Evolutionary conservation across 495 filamentous ascomycete species (phyloP).

Genomic region (Penicillium riverlandense): DNA sequence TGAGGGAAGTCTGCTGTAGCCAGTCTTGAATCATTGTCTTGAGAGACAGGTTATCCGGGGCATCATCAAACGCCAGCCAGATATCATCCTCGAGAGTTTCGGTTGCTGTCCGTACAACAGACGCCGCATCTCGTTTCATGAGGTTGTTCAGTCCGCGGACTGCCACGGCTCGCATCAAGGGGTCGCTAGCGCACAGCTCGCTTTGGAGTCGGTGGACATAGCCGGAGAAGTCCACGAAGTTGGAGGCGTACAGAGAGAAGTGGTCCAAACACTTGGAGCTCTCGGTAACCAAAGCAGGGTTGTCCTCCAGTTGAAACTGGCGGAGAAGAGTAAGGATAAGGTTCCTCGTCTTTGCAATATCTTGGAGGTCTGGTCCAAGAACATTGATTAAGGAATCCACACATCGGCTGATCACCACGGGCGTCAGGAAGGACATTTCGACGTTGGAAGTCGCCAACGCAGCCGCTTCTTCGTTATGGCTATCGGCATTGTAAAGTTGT

Average conservation of each 20-base stretch:
- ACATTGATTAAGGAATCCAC: slow-evolving; percentile 96
- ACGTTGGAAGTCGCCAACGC: slow-evolving; percentile 78
- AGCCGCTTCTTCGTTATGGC: slow-evolving; percentile 78
- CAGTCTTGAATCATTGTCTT: slow-evolving; percentile 81
- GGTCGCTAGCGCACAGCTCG: slow-evolving; percentile 60
- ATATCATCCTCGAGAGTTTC: slow-evolving; percentile 81
- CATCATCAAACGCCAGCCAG: slow-evolving; percentile 77
- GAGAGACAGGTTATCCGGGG: slow-evolving; percentile 67
- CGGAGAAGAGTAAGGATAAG: slow-evolving; percentile 80
- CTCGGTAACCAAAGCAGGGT: slow-evolving; percentile 63
- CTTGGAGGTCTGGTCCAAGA: slow-evolving; percentile 89
- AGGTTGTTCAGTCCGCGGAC: slow-evolving; percentile 87
- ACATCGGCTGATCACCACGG: slow-evolving; percentile 75
- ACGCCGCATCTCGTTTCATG: slow-evolving; percentile 83
- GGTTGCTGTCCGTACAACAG: slow-evolving; percentile 66
- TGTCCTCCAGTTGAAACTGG: slow-evolving; percentile 75
- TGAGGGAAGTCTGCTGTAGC: slow-evolving; percentile 78
- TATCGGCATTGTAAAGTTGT: slow-evolving; percentile 84
- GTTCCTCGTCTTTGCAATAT: slow-evolving; percentile 84
- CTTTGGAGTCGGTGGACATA: slow-evolving; percentile 80
- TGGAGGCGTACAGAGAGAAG: slow-evolving; percentile 84
- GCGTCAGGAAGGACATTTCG: slow-evolving; percentile 73
- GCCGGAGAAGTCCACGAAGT: slow-evolving; percentile 69
- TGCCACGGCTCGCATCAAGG: slow-evolving; percentile 67
- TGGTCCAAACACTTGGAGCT: slow-evolving; percentile 84